These are phyloP conservation scores for Lactifluus rugatus DNA, from an alignment of 768 basidiomycete species.

Conservation along the genomic window DNA sequence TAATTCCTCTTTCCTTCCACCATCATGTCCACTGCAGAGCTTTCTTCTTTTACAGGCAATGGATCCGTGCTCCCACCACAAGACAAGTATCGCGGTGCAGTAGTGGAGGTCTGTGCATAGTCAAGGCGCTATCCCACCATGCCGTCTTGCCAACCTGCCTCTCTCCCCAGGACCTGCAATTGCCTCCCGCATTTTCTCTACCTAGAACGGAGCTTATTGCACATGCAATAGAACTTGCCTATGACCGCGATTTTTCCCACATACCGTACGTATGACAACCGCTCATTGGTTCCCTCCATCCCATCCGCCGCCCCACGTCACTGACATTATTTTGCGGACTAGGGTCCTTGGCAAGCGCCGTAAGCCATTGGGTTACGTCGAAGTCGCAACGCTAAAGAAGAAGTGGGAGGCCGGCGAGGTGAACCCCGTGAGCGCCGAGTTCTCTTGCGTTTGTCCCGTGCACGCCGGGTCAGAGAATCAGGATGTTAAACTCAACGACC, in stretches of 20 bases:
- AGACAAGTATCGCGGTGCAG: constrained; percentile 80
- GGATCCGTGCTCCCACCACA: background rate
- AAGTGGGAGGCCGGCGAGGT: constrained; percentile 71
- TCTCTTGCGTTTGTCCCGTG: constrained; percentile 8
- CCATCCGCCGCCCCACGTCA: too few relatives aligned
- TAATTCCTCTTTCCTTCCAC: background rate
- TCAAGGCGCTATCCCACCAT: background rate
- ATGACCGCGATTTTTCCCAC: constrained; percentile 90
- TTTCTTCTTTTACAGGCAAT: background rate
- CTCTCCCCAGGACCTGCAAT: constrained; percentile 52
- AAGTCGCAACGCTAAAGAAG: constrained; percentile 62
- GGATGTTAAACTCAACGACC: background rate
- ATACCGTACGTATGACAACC: constrained; percentile 55
- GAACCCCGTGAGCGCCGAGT: constrained; percentile 48
- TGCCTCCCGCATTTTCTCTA: constrained; percentile 81
- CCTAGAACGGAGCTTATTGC: constrained; percentile 61
- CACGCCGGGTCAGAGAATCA: too few relatives aligned
- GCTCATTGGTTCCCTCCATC: too few relatives aligned
- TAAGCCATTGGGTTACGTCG: constrained; percentile 76
- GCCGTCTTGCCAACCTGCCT: background rate
- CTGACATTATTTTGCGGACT: background rate
- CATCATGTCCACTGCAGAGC: constrained; percentile 5
- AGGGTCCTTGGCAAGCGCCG: constrained; percentile 70
- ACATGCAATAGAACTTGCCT: constrained; percentile 76
- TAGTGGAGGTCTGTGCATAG: constrained; percentile 59